phyloP scores from a whole-genome alignment of 192 early-diverging fungal genomes.

The Coemansia erecta region DNA sequence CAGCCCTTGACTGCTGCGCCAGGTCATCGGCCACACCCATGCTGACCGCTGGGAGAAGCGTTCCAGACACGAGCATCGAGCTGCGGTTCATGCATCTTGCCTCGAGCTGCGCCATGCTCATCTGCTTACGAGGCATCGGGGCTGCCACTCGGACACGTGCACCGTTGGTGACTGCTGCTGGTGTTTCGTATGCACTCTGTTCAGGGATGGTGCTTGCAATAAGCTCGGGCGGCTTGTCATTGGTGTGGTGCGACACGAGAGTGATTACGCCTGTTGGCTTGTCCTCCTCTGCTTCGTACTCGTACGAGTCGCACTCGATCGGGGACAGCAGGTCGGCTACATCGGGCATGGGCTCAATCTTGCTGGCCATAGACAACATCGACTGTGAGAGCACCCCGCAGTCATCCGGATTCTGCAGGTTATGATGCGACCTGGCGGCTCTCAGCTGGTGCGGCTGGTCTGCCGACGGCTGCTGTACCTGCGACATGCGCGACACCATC shows the following conservation, averaged over 20 bases:
- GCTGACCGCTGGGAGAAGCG: slow-evolving; percentile 17
- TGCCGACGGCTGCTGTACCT: neutral
- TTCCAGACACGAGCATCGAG: slow-evolving; percentile 41
- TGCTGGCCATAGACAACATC: slow-evolving; percentile 31
- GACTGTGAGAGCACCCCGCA: slow-evolving; percentile 25
- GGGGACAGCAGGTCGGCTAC: slow-evolving; percentile 31
- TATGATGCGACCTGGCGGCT: slow-evolving; percentile 39
- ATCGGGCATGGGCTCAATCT: slow-evolving; percentile 35
- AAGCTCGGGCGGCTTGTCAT: no score
- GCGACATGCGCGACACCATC: neutral
- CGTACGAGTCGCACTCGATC: slow-evolving; percentile 17
- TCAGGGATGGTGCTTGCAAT: no score
- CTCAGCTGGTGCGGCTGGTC: slow-evolving; percentile 2
- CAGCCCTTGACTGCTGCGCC: slow-evolving; percentile 4
- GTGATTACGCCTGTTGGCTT: slow-evolving; percentile 10
- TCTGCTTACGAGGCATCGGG: slow-evolving; percentile 24
- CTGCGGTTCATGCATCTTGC: slow-evolving; percentile 26
- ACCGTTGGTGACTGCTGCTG: neutral
- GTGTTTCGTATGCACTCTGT: neutral
- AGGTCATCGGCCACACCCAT: slow-evolving; percentile 2
- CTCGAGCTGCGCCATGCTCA: slow-evolving; percentile 42
- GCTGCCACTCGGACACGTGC: neutral
- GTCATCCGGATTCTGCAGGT: slow-evolving; percentile 20
- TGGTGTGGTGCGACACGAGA: slow-evolving; percentile 11
- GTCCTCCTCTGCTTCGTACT: slow-evolving; percentile 16